phyloP scores from a whole-genome alignment of 768 basidiomycete species.

The Agrocybe chaxingu region DNA sequence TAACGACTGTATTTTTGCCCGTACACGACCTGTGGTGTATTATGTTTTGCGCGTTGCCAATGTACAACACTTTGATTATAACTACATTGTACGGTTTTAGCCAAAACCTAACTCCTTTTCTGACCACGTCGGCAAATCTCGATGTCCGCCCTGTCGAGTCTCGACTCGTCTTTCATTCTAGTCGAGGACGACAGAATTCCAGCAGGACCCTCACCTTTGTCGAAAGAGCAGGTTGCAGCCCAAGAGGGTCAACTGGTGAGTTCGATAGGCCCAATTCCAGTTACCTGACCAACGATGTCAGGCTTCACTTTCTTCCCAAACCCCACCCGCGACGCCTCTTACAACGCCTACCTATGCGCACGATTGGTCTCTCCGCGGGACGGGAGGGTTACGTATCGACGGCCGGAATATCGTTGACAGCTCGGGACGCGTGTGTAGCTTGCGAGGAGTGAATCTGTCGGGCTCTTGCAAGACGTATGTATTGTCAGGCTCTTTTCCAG shows the following conservation, averaged over 20 bases:
- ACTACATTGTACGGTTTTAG: too few relatives aligned
- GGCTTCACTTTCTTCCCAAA: slow-evolving; percentile 45
- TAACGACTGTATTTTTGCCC: too few relatives aligned
- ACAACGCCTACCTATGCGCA: slow-evolving; percentile 58
- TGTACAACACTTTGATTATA: too few relatives aligned
- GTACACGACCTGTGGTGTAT: too few relatives aligned
- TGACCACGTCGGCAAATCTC: neutral
- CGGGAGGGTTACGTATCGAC: slow-evolving; percentile 50
- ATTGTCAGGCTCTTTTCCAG: neutral
- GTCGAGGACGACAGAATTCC: slow-evolving; percentile 27
- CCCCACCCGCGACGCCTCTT: slow-evolving; percentile 43
- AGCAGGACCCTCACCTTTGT: neutral
- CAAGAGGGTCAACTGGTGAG: neutral
- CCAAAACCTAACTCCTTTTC: too few relatives aligned
- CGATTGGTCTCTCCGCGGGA: slow-evolving; percentile 62
- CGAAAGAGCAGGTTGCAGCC: neutral
- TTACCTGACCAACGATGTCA: neutral
- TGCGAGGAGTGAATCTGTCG: slow-evolving; percentile 85
- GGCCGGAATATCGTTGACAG: slow-evolving; percentile 84
- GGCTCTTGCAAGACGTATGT: slow-evolving; percentile 81
- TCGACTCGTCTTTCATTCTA: slow-evolving; percentile 48
- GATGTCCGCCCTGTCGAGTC: slow-evolving; percentile 27
- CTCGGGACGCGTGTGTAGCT: slow-evolving; percentile 73
- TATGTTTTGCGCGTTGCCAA: too few relatives aligned
- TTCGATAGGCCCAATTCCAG: neutral